Conservation (phyloP, 2,329 filamentous ascomycete species). For the Xylariales sp. region DNA sequence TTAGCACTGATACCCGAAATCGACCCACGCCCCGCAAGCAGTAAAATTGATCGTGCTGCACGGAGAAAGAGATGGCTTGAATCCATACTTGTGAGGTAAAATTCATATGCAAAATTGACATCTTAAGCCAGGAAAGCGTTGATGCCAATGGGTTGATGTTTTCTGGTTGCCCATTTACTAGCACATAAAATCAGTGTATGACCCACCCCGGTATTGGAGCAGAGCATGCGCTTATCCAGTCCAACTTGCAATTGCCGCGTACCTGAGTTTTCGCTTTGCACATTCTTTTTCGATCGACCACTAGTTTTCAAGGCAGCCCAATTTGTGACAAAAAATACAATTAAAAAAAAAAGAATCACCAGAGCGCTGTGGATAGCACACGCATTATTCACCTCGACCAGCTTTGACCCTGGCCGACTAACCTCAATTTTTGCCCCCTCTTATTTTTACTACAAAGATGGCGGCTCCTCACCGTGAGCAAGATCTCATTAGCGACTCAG, state of each 20-base stretch:
- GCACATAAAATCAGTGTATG: too few relatives aligned
- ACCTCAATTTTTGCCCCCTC: too few relatives aligned
- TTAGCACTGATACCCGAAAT: too few relatives aligned
- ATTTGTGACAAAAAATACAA: constrained; percentile 4
- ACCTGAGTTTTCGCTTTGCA: constrained; percentile 6
- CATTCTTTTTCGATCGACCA: constrained; percentile 3
- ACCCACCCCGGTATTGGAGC: too few relatives aligned
- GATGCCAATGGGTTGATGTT: background rate
- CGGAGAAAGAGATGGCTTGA: too few relatives aligned
- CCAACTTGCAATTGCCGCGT: background rate
- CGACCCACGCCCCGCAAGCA: background rate
- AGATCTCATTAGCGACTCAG: constrained; percentile 26
- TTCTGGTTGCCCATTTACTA: too few relatives aligned
- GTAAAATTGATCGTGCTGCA: background rate
- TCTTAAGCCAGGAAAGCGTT: background rate
- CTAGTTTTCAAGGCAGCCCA: constrained; percentile 6
- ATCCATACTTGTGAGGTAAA: too few relatives aligned
- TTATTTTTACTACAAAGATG: too few relatives aligned
- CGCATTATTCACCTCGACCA: too few relatives aligned
- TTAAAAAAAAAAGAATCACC: too few relatives aligned
- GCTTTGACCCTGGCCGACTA: too few relatives aligned
- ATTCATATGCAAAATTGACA: background rate
- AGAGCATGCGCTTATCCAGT: constrained; percentile 4
- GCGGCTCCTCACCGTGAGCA: constrained; percentile 6
- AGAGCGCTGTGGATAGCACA: too few relatives aligned